Percentiles rank a stretch among this genome's conserved stretches.
phyloP scores from a whole-genome alignment of 129 eudicot genomes.

The Flaveria ramosissima region DNA sequence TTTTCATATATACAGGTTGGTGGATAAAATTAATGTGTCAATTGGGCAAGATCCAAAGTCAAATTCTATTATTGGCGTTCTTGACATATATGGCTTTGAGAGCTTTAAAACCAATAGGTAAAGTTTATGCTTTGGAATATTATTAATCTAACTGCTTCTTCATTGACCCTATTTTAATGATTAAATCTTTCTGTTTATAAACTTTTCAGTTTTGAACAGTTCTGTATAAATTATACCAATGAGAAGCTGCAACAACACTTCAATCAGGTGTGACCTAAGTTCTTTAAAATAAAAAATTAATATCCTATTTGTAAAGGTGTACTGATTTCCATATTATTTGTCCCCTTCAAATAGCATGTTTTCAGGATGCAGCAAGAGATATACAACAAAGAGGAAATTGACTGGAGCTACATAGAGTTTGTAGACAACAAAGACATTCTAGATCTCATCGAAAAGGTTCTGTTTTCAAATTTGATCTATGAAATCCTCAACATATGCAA shows the following conservation, averaged over 20 bases:
- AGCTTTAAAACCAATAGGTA: conserved; percentile 96
- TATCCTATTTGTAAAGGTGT: neutral
- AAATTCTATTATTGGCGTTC: conserved; percentile 84
- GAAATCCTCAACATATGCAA: neutral
- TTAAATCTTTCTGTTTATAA: conserved; percentile 5
- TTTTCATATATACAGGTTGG: conserved; percentile 65
- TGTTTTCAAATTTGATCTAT: neutral
- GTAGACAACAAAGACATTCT: conserved; percentile 95
- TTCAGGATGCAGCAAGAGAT: conserved; percentile 98
- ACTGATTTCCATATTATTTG: conserved; percentile 22
- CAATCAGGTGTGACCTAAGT: conserved; percentile 66
- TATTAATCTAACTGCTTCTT: conserved; percentile 3
- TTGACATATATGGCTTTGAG: conserved; percentile 98
- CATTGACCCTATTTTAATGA: conserved; percentile 20
- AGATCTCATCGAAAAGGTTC: conserved; percentile 96
- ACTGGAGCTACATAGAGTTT: conserved; percentile 98
- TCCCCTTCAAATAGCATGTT: conserved; percentile 67
- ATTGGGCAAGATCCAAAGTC: conserved; percentile 98
- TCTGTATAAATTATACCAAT: conserved; percentile 91
- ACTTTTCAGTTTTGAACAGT: conserved; percentile 92
- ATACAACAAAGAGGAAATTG: conserved; percentile 86
- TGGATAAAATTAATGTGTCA: conserved; percentile 82
- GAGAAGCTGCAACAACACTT: conserved; percentile 98
- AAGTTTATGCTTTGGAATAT: conserved; percentile 12
- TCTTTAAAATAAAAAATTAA: conserved; percentile 11